Conservation (phyloP, 305 asterid species). For the Plantago coronopus region DNA sequence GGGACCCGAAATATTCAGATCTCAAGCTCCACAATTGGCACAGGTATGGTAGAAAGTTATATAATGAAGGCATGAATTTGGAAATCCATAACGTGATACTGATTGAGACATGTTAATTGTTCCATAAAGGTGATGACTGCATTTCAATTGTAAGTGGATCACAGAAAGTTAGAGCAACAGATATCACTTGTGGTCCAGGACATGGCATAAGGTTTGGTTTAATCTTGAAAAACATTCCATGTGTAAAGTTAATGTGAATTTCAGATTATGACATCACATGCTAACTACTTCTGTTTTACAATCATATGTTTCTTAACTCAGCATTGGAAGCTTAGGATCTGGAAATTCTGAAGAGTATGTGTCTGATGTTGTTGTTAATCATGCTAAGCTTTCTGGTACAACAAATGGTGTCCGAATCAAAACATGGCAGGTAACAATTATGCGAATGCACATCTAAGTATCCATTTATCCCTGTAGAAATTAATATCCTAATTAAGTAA, state of each 20-base stretch:
- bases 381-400: conserved; percentile 53
- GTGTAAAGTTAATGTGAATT: too few species aligned
- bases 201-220: conserved; percentile 51
- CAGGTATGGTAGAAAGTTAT: conserved; percentile 39
- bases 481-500: too few species aligned
- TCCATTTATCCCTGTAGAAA: too few species aligned
- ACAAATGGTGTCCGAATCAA: conserved; percentile 81
- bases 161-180: conserved; percentile 33
- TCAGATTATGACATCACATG: too few species aligned
- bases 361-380: conserved; percentile 37
- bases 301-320: conserved; percentile 8
- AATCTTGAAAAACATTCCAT: not conserved
- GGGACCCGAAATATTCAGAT: conserved; percentile 48
- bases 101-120: conserved; percentile 8
- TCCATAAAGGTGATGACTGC: conserved; percentile 70
- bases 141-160: conserved; percentile 68
- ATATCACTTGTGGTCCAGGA: conserved; percentile 80
- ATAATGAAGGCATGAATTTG: too few species aligned
- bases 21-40: conserved; percentile 42
- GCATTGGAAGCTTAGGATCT: conserved; percentile 78
- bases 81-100: too few species aligned
- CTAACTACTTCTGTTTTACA: not conserved
- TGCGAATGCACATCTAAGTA: too few species aligned
- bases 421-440: conserved; percentile 63
- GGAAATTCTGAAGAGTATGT: conserved; percentile 37